Base-by-base conservation (phyloP, 1,139 yeast genomes). In the Saccharomyces hybrid region DNA sequence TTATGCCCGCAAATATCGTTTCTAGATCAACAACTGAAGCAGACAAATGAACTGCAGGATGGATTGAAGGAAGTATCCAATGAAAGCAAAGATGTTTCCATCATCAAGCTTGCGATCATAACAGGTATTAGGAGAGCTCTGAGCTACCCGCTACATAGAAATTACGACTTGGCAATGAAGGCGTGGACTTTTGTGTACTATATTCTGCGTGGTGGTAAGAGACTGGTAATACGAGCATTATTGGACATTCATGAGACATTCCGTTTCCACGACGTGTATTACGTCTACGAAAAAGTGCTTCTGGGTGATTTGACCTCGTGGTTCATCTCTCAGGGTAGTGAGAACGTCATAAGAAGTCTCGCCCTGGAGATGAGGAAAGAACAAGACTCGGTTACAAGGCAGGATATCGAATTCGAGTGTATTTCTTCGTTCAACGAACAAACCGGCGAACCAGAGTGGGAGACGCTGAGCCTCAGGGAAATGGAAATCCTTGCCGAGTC, bases 261-360 rank as follows among this genome's bases (percentile, higher is more conserved):
- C 69, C 78, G 97, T 56, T 84, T 74, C 62, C 93, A 88, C 65
- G 97, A 91, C 61, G 79, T 86, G n/a, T 90, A 90, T 67, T 87
- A 87, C 64, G 91, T 89, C 7, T 93, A 93, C 69, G 88, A 88
- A 63, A 83, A 83, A 64, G 79, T 91, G 1, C 78, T 90, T 77
- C 65, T 91, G 11, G 93, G 88, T 63, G 98, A 93, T 68, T 75
- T 90, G 61, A 78, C 89, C 54, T 75, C 86, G 4, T 93, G 96
- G 96, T 68, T 88, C 23, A 81, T 90, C 51, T 69, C 79, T n/a
- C 71, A 74, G 32, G 81, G 79, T 32, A 70, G 69, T 32, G 74
- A 72, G 52, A 73, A 71, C 47, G 77, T 84, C 25, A 67, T 91
- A 11, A 73, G 88, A 54, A 76, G 80, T 34, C 70, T 91, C 47